Evolutionary conservation across 148 eudicot species (phyloP).

Genomic region (Fagopyrum homotropicum): DNA sequence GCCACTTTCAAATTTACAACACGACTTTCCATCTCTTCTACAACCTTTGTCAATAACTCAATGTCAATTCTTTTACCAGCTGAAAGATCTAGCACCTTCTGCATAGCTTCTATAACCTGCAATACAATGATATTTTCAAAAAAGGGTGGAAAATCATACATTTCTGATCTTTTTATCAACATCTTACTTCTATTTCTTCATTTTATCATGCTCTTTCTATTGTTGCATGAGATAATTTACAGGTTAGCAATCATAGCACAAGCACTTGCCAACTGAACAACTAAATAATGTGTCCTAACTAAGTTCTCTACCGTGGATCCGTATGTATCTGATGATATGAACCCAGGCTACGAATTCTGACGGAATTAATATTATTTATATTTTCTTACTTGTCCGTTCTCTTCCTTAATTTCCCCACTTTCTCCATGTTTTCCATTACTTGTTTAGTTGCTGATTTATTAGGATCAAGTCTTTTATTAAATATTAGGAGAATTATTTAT

Average conservation of each 20-base stretch:
- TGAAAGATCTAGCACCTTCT: slow-evolving; percentile 61
- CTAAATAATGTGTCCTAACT: background rate
- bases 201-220: background rate
- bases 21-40: slow-evolving; percentile 65
- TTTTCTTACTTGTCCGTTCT: no score
- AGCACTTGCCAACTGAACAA: background rate
- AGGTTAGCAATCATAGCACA: background rate
- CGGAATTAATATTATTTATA: no score
- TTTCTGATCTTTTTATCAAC: background rate
- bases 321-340: background rate
- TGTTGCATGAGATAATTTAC: background rate
- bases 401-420: no score
- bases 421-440: no score
- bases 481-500: no score
- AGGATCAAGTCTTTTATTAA: no score
- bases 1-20: slow-evolving; percentile 20
- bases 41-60: slow-evolving; percentile 57
- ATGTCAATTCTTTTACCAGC: slow-evolving; percentile 50
- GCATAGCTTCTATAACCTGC: slow-evolving; percentile 76
- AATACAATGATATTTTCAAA: slow-evolving; percentile 8
- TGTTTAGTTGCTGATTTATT: no score
- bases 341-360: no score
- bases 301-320: background rate
- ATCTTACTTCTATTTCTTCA: background rate
- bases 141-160: background rate